Percentiles rank a stretch among this genome's conserved stretches.
phyloP scores from a whole-genome alignment of 257 asterid genomes.

The Primulina tabacum region DNA sequence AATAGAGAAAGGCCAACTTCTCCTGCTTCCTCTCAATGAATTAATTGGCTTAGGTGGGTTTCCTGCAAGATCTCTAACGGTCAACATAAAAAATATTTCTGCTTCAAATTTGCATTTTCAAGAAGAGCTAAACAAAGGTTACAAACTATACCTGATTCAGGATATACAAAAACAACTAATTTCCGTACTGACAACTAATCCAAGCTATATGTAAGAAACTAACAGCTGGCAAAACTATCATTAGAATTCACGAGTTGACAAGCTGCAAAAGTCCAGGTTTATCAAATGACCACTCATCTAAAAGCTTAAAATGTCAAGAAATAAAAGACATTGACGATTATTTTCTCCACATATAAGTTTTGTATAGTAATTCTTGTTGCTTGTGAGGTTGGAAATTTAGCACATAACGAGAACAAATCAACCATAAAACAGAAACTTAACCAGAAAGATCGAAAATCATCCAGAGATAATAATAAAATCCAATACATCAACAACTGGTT shows the following conservation, averaged over 20 bases:
- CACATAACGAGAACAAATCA: background rate
- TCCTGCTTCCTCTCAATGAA: constrained; percentile 38
- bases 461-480: constrained; percentile 9
- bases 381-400: too few relatives aligned
- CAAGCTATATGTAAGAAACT: background rate
- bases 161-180: background rate
- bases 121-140: background rate
- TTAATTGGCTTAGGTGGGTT: constrained; percentile 36
- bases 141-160: background rate
- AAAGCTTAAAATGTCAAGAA: background rate
- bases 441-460: background rate
- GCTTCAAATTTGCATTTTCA: constrained; percentile 3
- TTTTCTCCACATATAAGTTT: background rate
- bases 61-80: constrained; percentile 37
- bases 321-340: background rate
- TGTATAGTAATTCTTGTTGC: too few relatives aligned
- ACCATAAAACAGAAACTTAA: background rate
- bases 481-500: background rate
- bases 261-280: background rate
- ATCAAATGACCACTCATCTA: background rate
- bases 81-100: constrained; percentile 23
- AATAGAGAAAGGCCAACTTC: constrained; percentile 47
- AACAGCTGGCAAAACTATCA: background rate
- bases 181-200: too few relatives aligned
- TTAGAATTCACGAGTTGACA: background rate